phyloP scores from a whole-genome alignment of 805 yeast species.

The Wickerhamiella spandovensis region DNA sequence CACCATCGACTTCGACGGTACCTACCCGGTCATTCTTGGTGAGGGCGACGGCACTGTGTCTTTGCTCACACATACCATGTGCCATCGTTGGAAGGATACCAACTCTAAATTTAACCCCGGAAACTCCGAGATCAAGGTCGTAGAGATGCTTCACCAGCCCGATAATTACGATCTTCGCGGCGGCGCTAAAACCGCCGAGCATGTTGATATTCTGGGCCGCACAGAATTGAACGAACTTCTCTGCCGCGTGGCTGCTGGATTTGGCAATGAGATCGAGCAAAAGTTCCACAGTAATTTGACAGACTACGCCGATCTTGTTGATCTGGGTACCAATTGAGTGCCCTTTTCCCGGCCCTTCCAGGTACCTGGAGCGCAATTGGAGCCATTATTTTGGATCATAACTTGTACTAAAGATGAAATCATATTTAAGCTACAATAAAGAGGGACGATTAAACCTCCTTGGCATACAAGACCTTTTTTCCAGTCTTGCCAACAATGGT shows the following conservation, averaged over 20 bases:
- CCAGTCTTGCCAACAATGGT: constrained; percentile 83
- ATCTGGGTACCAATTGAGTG: constrained; percentile 27
- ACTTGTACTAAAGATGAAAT: not conserved
- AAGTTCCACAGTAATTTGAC: constrained; percentile 44
- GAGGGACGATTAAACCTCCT: constrained; percentile 15
- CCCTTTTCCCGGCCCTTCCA: too few species aligned
- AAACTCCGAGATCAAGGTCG: constrained; percentile 53
- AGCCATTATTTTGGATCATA: too few species aligned
- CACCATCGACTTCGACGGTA: constrained; percentile 53
- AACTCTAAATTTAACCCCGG: constrained; percentile 66
- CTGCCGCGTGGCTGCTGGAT: constrained; percentile 69
- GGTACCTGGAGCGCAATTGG: too few species aligned
- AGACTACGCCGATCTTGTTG: constrained; percentile 46
- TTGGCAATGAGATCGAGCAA: constrained; percentile 53
- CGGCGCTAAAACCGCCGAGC: constrained; percentile 95
- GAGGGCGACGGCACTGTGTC: constrained; percentile 98
- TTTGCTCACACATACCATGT: constrained; percentile 71
- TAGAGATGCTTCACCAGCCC: constrained; percentile 89
- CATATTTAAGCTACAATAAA: not conserved
- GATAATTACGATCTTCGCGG: constrained; percentile 90
- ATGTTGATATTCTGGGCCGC: constrained; percentile 90
- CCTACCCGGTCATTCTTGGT: constrained; percentile 60
- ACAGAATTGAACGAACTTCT: constrained; percentile 83
- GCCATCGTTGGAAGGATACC: constrained; percentile 76
- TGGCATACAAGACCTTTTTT: constrained; percentile 62